Conservation (phyloP, 2,329 filamentous ascomycete genomes). For the Madurella fahalii region DNA sequence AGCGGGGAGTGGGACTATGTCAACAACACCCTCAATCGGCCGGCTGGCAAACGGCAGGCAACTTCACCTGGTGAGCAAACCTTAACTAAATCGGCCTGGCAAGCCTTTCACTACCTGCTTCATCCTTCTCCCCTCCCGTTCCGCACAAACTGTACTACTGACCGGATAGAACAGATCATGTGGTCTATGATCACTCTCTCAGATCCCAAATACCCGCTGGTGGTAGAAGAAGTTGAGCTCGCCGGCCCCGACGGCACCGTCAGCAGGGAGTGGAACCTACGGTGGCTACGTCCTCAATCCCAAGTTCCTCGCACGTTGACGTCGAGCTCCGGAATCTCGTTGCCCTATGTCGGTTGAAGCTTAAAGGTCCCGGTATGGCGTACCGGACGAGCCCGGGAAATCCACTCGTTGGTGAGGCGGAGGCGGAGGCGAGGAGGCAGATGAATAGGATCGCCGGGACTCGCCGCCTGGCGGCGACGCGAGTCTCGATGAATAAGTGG, state of each 20-base stretch:
- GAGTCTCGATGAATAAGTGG: no score
- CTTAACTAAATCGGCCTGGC: conserved; percentile 14
- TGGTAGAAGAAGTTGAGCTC: no score
- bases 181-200: not conserved
- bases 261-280: conserved; percentile 2
- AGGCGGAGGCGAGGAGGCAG: no score
- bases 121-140: no score
- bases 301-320: not conserved
- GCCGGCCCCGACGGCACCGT: conserved; percentile 13
- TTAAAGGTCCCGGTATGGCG: no score
- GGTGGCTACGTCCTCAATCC: conserved; percentile 3
- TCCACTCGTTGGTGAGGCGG: no score
- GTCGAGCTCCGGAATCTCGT: conserved; percentile 5
- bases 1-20: conserved; percentile 16
- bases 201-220: no score
- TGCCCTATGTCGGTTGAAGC: not conserved
- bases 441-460: no score
- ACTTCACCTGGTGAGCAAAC: conserved; percentile 17
- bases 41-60: conserved; percentile 4
- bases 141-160: not conserved
- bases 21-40: not conserved
- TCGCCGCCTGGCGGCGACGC: no score
- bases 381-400: no score
- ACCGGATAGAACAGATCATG: conserved; percentile 6
- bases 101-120: no score